Base-by-base conservation (phyloP, 208 protist genomes). In the Tritrichomonas musculus region DNA sequence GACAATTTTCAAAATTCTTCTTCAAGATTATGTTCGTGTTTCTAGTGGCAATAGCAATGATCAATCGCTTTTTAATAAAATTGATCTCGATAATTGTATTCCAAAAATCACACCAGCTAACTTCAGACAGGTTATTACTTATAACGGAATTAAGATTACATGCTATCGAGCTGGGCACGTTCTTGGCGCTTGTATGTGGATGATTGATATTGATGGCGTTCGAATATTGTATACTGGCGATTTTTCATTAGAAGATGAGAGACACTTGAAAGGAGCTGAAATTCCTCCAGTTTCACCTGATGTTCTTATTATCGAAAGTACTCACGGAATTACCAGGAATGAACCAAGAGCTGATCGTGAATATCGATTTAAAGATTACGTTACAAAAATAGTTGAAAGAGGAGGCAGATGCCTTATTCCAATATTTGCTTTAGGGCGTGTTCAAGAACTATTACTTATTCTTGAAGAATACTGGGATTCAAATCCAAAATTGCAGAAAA, bases 401-500 rank as follows among this genome's bases (percentile, higher is more conserved):
- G 98, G 98, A 65, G 99, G 99, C 0, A 95, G 97, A 22, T 98
- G 97, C 94, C 96, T 99, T 27, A 98, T 99, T 36, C 99, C 99
- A 0, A 98, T 99, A 1, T 99, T 99, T 96, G 98, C 98, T 13
- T 95, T 99, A 41, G 99, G 99, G 47, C 93, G 97, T 60, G 96
- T 97, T 44, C 98, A 99, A 96, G 98, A 99, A 94, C 96, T 99
- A 33, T 95, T 99, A 22, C 96, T 99, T 30, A 99, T 99, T 95
- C 95, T 99, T 20, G 98, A 99, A 93, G 98, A 99, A 94, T 99
- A 98, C 94, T 99, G 99, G 98, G 97, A 98, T 33, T 94, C 93
- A 25, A 97, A 99, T 93, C 97, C 97, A 93, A 96, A 99, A 95
- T 96, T 99, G 93, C 98, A 99, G 93, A 94, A 97, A 82, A 97